phyloP scores from a whole-genome alignment of 768 basidiomycete genomes.

The Mycena albidolilacea region DNA sequence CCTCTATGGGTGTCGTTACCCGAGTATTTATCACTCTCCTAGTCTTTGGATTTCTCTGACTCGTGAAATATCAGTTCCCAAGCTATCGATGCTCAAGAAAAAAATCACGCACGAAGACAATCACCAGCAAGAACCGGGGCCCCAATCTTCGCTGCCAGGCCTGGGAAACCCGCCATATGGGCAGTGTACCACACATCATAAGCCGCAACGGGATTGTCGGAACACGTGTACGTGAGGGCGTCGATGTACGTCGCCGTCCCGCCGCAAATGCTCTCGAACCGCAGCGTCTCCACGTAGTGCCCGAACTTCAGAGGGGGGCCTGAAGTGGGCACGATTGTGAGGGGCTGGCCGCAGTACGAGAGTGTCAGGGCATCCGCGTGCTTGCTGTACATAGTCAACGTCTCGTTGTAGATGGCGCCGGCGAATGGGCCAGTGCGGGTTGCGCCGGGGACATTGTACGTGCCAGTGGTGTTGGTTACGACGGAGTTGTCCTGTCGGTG shows the following conservation, averaged over 20 bases:
- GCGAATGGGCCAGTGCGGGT: slow-evolving; percentile 18
- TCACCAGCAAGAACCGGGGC: too few relatives aligned
- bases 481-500: background rate
- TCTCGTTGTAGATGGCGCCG: slow-evolving; percentile 22
- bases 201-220: background rate
- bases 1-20: too few relatives aligned
- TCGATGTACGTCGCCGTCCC: slow-evolving; percentile 37
- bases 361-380: slow-evolving; percentile 2
- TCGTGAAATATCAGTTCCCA: too few relatives aligned
- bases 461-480: slow-evolving; percentile 25
- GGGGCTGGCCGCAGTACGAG: background rate
- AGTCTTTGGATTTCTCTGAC: too few relatives aligned
- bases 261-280: slow-evolving; percentile 35
- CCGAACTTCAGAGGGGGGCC: background rate
- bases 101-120: too few relatives aligned
- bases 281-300: slow-evolving; percentile 31
- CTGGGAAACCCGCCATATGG: background rate
- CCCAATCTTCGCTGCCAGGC: background rate
- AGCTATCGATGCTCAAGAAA: too few relatives aligned
- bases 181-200: slow-evolving; percentile 6
- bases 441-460: slow-evolving; percentile 35
- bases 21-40: too few relatives aligned
- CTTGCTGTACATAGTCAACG: background rate
- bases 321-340: too few relatives aligned
- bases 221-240: slow-evolving; percentile 17